A percentile compares a stretch with the other conserved stretches of the same genome.
Evolutionary conservation across 2,329 filamentous ascomycete genomes (phyloP).

Genomic region (Apiospora aurea): DNA sequence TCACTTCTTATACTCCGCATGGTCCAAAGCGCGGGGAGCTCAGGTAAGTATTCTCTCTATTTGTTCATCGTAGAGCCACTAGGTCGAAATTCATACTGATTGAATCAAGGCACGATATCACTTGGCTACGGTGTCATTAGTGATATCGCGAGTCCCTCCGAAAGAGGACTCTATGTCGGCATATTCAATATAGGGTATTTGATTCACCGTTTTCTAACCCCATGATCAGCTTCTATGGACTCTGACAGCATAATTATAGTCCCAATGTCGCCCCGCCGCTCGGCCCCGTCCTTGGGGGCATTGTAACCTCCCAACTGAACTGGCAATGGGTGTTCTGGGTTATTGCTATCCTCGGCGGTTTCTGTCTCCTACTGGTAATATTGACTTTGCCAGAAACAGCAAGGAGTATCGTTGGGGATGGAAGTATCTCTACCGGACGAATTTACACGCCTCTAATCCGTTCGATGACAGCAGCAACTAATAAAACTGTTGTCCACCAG

Average conservation of each 20-base stretch:
- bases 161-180: slow-evolving; percentile 8
- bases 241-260: slow-evolving; percentile 32
- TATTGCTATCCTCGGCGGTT: slow-evolving; percentile 42
- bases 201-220: neutral
- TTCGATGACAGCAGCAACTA: neutral
- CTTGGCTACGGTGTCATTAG: slow-evolving; percentile 13
- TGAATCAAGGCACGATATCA: neutral
- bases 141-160: neutral
- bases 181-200: slow-evolving; percentile 27
- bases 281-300: slow-evolving; percentile 45
- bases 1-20: slow-evolving; percentile 29
- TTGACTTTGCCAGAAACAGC: slow-evolving; percentile 10
- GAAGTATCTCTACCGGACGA: neutral
- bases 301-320: slow-evolving; percentile 42
- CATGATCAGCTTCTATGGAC: neutral
- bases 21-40: slow-evolving; percentile 32
- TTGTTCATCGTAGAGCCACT: too few species aligned
- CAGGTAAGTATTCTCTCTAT: slow-evolving; percentile 22
- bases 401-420: neutral
- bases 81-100: neutral
- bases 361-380: slow-evolving; percentile 31
- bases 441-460: neutral
- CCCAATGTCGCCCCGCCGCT: slow-evolving; percentile 42
- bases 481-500: neutral
- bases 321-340: slow-evolving; percentile 51